phyloP scores from a whole-genome alignment of 345 rosid genomes.

The Ceriops decandra region DNA sequence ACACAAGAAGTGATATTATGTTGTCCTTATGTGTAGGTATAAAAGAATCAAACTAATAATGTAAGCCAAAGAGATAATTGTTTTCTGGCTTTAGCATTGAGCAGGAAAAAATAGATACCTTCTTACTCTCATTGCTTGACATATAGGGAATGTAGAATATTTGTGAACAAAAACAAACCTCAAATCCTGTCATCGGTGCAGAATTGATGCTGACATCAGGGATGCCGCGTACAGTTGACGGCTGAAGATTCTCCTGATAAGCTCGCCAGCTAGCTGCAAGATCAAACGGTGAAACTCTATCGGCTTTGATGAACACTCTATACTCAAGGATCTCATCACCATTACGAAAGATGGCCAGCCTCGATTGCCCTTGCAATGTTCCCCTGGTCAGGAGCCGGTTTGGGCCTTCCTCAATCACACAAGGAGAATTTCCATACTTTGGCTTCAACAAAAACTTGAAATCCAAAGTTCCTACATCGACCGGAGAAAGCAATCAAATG shows the following conservation, averaged over 20 bases:
- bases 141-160: not conserved
- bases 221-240: slow-evolving; percentile 87
- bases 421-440: slow-evolving; percentile 52
- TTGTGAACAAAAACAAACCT: slow-evolving; percentile 37
- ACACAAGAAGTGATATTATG: no score
- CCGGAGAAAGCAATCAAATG: slow-evolving; percentile 8
- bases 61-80: no score
- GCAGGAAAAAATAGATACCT: no score
- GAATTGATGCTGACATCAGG: slow-evolving; percentile 93
- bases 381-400: slow-evolving; percentile 71
- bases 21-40: no score
- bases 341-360: slow-evolving; percentile 64
- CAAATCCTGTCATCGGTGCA: slow-evolving; percentile 43
- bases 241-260: slow-evolving; percentile 85
- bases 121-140: not conserved
- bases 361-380: slow-evolving; percentile 71
- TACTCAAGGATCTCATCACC: slow-evolving; percentile 74
- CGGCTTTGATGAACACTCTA: slow-evolving; percentile 73
- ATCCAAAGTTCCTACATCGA: slow-evolving; percentile 76
- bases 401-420: slow-evolving; percentile 86
- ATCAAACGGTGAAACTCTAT: slow-evolving; percentile 93
- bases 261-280: slow-evolving; percentile 99
- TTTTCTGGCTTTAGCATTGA: no score
- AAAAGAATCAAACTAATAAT: no score
- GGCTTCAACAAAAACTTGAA: slow-evolving; percentile 98